Percentiles rank a stretch among this genome's conserved stretches.
These are phyloP conservation scores for Rhizophagus clarus DNA, from an alignment of 192 early-diverging fungal species.

Conservation along the genomic window DNA sequence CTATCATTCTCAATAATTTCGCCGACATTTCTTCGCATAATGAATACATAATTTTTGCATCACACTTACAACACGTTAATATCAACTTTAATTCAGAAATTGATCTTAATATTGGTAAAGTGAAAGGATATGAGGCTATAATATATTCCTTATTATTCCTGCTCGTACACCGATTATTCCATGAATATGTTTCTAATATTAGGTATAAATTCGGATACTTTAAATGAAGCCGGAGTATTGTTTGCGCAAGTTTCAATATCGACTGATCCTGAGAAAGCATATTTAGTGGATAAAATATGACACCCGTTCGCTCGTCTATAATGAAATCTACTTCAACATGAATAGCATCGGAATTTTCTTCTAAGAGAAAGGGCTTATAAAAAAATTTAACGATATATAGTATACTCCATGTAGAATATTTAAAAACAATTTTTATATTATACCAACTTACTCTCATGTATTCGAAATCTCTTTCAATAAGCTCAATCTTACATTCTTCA, in stretches of 20 bases:
- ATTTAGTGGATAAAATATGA: slow-evolving; percentile 12
- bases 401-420: neutral
- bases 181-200: slow-evolving; percentile 18
- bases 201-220: slow-evolving; percentile 24
- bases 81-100: neutral
- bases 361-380: slow-evolving; percentile 10
- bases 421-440: neutral
- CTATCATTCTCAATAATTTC: slow-evolving; percentile 24
- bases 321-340: slow-evolving; percentile 26
- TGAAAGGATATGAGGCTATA: slow-evolving; percentile 21
- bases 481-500: slow-evolving; percentile 19
- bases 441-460: slow-evolving; percentile 16
- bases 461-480: slow-evolving; percentile 32
- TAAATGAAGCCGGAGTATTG: neutral
- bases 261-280: slow-evolving; percentile 13
- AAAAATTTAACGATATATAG: no score
- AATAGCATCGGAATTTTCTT: neutral
- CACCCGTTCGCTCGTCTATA: slow-evolving; percentile 18
- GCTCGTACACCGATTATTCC: neutral
- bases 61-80: neutral
- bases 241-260: neutral
- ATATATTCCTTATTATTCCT: neutral
- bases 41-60: slow-evolving; percentile 10
- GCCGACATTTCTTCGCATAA: slow-evolving; percentile 30
- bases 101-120: slow-evolving; percentile 3